Evolutionary conservation across 208 protist species (phyloP).

Genomic region (Herpetomonas tarakana): DNA sequence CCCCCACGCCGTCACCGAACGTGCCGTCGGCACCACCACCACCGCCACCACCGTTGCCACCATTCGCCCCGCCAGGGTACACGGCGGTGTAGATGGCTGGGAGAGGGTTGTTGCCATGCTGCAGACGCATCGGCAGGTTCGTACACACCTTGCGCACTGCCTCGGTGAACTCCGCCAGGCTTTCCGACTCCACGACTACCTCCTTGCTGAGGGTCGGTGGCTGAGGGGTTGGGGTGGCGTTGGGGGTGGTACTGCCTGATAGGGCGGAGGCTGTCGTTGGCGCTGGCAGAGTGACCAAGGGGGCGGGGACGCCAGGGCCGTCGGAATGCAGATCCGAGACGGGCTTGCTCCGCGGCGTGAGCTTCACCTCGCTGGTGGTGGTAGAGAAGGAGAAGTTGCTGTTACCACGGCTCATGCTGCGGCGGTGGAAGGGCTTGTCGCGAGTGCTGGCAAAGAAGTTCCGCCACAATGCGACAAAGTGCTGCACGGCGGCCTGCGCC

Average conservation of each 20-base stretch:
- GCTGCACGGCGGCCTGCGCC: slow-evolving; percentile 32
- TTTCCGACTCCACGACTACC: slow-evolving; percentile 15
- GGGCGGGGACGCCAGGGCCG: neutral
- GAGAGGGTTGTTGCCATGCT: slow-evolving; percentile 50
- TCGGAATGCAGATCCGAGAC: neutral
- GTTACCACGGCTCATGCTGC: slow-evolving; percentile 9
- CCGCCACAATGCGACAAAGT: slow-evolving; percentile 51
- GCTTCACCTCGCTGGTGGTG: neutral
- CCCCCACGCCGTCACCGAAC: neutral
- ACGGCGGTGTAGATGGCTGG: slow-evolving; percentile 30
- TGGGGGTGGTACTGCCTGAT: neutral
- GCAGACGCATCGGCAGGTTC: slow-evolving; percentile 35
- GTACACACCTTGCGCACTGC: slow-evolving; percentile 29
- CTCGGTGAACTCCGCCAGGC: slow-evolving; percentile 19
- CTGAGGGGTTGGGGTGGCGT: neutral
- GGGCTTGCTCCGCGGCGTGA: slow-evolving; percentile 1
- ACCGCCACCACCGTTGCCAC: neutral
- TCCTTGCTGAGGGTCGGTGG: slow-evolving; percentile 18
- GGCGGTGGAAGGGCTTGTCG: slow-evolving; percentile 25
- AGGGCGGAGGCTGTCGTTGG: slow-evolving; percentile 5
- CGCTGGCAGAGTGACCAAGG: no score
- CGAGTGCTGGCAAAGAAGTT: slow-evolving; percentile 44
- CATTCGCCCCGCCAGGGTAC: slow-evolving; percentile 16
- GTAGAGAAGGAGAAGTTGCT: neutral
- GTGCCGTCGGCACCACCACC: no score